phyloP scores from a whole-genome alignment of 139 green algal species.

The Dunaliella sp. region DNA sequence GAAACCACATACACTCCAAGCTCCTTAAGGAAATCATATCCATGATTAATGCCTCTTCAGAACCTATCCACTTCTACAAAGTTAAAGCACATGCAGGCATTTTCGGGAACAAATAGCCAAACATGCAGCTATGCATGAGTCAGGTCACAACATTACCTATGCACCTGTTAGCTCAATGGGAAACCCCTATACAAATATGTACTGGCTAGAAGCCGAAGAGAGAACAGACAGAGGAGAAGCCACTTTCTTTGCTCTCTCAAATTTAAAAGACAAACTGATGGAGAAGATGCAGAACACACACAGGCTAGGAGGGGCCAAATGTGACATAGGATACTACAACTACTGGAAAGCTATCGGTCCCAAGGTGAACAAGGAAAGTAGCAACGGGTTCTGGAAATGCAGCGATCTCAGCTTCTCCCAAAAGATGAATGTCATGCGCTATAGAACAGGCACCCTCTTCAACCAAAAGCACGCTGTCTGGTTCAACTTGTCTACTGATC shows the following conservation, averaged over 20 bases:
- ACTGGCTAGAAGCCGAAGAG: too few species aligned
- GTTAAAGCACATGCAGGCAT: not conserved
- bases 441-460: not conserved
- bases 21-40: not conserved
- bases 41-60: too few species aligned
- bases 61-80: not conserved
- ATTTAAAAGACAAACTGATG: not conserved
- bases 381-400: not conserved
- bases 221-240: not conserved
- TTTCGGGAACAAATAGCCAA: not conserved
- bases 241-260: not conserved
- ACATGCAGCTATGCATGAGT: not conserved
- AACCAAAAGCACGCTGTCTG: not conserved
- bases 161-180: too few species aligned
- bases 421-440: not conserved
- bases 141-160: too few species aligned
- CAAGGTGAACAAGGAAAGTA: not conserved
- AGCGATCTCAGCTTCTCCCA: not conserved
- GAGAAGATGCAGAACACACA: not conserved
- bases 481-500: not conserved
- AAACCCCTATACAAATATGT: too few species aligned
- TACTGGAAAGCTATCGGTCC: too few species aligned
- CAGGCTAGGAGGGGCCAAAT: not conserved
- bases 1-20: not conserved
- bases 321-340: not conserved